Evolutionary conservation across 208 protist species (phyloP).

Genomic region (Crithidia thermophila): DNA sequence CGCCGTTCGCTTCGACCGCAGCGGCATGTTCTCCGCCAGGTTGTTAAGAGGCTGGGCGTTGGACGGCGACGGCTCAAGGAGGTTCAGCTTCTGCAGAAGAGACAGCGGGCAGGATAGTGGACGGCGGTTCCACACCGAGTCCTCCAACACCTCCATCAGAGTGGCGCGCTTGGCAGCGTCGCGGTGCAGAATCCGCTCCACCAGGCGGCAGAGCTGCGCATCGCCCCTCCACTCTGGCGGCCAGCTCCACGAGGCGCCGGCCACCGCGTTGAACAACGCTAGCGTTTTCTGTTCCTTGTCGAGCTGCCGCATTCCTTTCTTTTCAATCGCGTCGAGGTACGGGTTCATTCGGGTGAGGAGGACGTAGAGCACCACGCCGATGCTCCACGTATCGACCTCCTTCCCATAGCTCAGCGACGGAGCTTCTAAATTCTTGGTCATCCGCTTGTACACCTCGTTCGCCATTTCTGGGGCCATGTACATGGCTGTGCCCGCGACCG

Average conservation of each 20-base stretch:
- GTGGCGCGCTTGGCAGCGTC: slow-evolving; percentile 55
- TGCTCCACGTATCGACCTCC: slow-evolving; percentile 91
- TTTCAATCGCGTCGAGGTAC: slow-evolving; percentile 78
- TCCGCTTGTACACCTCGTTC: slow-evolving; percentile 80
- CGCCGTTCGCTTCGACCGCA: slow-evolving; percentile 36
- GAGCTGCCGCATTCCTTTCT: slow-evolving; percentile 44
- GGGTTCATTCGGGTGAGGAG: slow-evolving; percentile 88
- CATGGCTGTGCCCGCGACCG: slow-evolving; percentile 88
- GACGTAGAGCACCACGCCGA: slow-evolving; percentile 89
- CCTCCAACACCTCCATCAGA: slow-evolving; percentile 74
- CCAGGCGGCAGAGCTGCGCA: slow-evolving; percentile 56
- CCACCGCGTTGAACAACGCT: slow-evolving; percentile 76
- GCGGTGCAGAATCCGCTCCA: slow-evolving; percentile 65
- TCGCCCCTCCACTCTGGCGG: slow-evolving; percentile 67
- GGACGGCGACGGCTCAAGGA: slow-evolving; percentile 47
- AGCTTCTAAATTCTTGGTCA: slow-evolving; percentile 57
- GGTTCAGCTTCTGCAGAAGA: slow-evolving; percentile 78
- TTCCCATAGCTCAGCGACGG: slow-evolving; percentile 78
- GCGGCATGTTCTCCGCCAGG: slow-evolving; percentile 47
- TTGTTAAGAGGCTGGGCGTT: slow-evolving; percentile 37
- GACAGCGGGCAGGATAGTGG: slow-evolving; percentile 81
- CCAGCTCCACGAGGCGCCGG: slow-evolving; percentile 79
- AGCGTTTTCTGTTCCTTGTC: slow-evolving; percentile 78
- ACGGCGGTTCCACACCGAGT: slow-evolving; percentile 81
- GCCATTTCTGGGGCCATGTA: slow-evolving; percentile 94